A percentile compares a stretch with the other conserved stretches of the same genome.
Evolutionary conservation across 441 rosid species (phyloP).

Genomic region (Raphanus hybrid): DNA sequence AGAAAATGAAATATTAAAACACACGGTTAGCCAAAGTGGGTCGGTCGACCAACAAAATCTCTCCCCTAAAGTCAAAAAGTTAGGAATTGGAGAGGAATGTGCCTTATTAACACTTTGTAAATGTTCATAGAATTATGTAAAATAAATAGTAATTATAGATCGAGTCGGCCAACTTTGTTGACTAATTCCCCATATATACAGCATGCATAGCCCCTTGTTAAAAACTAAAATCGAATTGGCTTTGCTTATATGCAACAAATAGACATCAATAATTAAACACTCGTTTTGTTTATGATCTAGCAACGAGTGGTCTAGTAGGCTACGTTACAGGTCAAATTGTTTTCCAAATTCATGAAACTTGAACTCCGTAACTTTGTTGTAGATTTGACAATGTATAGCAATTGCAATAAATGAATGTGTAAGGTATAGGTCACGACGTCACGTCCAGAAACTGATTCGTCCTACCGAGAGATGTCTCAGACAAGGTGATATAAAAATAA

Average conservation of each 20-base stretch:
- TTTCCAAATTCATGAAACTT: slow-evolving; percentile 14
- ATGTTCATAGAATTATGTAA: neutral
- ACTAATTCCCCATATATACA: slow-evolving; percentile 26
- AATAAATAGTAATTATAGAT: neutral
- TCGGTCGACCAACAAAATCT: slow-evolving; percentile 8
- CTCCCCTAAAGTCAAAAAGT: slow-evolving; percentile 32
- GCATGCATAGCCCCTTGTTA: slow-evolving; percentile 1
- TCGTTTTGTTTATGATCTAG: neutral
- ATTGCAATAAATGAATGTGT: neutral
- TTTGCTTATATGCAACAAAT: slow-evolving; percentile 3
- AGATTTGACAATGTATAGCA: slow-evolving; percentile 2
- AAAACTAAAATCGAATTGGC: neutral
- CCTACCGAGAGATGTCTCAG: neutral
- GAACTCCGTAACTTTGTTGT: neutral
- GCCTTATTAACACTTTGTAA: slow-evolving; percentile 12
- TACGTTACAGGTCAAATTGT: neutral
- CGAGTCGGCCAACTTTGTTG: slow-evolving; percentile 34
- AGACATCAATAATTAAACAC: neutral
- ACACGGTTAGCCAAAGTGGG: neutral
- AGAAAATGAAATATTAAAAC: neutral
- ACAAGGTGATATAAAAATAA: neutral
- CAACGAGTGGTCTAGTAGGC: neutral
- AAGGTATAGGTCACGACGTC: neutral
- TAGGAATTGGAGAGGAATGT: neutral
- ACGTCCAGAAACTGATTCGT: neutral